Conservation (phyloP, 257 asterid genomes). For the Rauvolfia tetraphylla region DNA sequence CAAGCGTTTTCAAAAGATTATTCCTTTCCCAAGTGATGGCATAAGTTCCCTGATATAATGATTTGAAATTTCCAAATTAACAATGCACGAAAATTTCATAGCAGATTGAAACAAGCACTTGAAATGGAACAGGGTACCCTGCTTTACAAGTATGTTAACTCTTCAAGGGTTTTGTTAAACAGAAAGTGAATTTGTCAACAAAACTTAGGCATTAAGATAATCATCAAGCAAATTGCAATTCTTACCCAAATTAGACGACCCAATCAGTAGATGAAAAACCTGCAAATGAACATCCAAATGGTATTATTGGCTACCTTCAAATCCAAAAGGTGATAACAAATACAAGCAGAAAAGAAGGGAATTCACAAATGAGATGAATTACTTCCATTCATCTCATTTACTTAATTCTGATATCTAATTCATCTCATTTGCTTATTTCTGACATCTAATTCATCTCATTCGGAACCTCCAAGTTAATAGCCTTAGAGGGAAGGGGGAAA, state of each 20-base stretch:
- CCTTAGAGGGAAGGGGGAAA: background rate
- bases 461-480: background rate
- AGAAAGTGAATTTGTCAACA: background rate
- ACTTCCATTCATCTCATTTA: too few species aligned
- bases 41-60: background rate
- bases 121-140: background rate
- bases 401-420: too few species aligned
- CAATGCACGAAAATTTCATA: background rate
- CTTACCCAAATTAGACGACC: constrained; percentile 89
- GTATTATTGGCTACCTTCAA: constrained; percentile 13
- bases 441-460: too few species aligned
- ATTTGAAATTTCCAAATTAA: too few species aligned
- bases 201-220: background rate
- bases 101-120: background rate
- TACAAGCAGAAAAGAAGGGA: background rate
- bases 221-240: background rate
- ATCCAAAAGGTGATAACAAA: constrained; percentile 5
- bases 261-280: constrained; percentile 94
- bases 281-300: constrained; percentile 40
- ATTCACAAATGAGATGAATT: background rate
- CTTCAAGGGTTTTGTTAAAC: background rate
- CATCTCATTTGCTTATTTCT: too few species aligned
- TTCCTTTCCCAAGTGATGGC: background rate
- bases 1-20: too few species aligned
- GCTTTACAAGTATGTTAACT: background rate